Evolutionary conservation across 2,329 filamentous ascomycete species (phyloP).

Genomic region (Pestalotiopsis sp.): DNA sequence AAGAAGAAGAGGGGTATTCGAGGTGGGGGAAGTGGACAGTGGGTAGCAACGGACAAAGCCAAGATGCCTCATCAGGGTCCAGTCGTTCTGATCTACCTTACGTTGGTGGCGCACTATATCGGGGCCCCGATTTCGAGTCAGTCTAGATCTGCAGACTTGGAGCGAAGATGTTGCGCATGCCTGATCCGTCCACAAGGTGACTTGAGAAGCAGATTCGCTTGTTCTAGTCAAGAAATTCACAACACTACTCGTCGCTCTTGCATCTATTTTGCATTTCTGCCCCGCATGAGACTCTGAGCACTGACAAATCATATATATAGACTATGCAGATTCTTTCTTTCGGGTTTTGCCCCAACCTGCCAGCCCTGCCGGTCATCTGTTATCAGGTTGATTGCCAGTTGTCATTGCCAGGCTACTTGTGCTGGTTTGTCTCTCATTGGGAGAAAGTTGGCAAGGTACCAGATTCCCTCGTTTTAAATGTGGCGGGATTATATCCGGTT

Average conservation of each 20-base stretch:
- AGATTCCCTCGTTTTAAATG: constrained; percentile 5
- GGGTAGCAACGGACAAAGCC: not conserved
- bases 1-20: too few species aligned
- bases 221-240: not conserved
- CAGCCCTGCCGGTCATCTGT: not conserved
- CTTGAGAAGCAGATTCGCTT: not conserved
- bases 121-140: not conserved
- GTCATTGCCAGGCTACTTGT: not conserved
- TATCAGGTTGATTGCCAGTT: too few species aligned
- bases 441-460: not conserved
- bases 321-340: not conserved
- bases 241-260: not conserved
- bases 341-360: not conserved
- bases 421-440: not conserved
- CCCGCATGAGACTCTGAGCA: not conserved
- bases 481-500: not conserved
- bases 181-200: not conserved
- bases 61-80: not conserved
- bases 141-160: not conserved
- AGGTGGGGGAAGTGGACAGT: not conserved
- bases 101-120: constrained; percentile 2
- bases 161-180: constrained; percentile 4
- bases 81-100: not conserved
- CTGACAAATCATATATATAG: not conserved
- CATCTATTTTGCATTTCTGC: not conserved